Base-by-base conservation (phyloP, 768 basidiomycete genomes). In the Collybiopsis luxurians region DNA sequence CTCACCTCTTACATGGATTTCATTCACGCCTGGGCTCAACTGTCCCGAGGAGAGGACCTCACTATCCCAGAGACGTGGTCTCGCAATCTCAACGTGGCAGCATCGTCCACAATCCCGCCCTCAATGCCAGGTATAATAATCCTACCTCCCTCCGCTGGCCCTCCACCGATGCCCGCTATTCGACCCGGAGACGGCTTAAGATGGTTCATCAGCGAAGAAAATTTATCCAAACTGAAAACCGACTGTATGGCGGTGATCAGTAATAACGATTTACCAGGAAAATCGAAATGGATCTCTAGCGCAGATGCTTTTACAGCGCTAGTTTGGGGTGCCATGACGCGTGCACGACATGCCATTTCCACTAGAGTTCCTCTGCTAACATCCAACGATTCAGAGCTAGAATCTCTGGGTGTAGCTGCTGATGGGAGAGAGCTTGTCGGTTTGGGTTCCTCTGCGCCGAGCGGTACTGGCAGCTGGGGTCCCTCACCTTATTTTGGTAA, bases 261-360 rank as follows among this genome's bases (percentile, higher is more conserved):
- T 13, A 34, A 17, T 15, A 10, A 38, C 11, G 53, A 23, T 30
- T 24, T 17, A 27, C 23, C n/a, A 7, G 38, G n/a, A 28, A 24
- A 11, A 1, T 55, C 44, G 54, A 55, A 11, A 1, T 55, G 54
- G 54, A 55, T 55, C 12, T 55, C 54, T 44, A 55, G 31, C 24
- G 44, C 44, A 47, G 54, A 55, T 24, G 54, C 54, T 34, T 47
- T 55, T 23, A 47, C 54, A 4, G 54, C 54, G 31, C n/a, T 55
- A n/a, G 43, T 55, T 7, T 55, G 54, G 54, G 54, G 44, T n/a
- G 54, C 54, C n/a, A 38, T 46, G 44, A 55, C 54, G 17, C 54
- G 54, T 11, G 54, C 44, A 15, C 54, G 54, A 44, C 36, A 55
- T 10, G 23, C n/a, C 6, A 43, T 44, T 5, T 17, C 40, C 13